Evolutionary conservation across 1,284 basidiomycete species (phyloP).

Genomic region (Puccinia hordei): DNA sequence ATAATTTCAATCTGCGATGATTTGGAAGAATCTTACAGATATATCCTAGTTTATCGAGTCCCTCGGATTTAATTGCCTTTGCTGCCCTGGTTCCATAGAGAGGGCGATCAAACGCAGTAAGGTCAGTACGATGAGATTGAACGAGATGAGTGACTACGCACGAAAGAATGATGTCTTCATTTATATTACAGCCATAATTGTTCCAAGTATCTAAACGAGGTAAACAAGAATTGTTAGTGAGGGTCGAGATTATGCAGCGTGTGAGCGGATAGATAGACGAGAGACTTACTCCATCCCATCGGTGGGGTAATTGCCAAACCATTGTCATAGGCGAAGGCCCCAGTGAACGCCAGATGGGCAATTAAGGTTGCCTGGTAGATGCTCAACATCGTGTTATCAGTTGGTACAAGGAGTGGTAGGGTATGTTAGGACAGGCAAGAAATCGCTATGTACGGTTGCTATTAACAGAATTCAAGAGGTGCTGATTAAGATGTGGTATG

Average conservation of each 20-base stretch:
- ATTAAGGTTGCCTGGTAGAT: not conserved
- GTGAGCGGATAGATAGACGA: not conserved
- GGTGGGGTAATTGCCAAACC: constrained; percentile 32
- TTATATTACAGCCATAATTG: constrained; percentile 58
- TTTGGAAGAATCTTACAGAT: constrained; percentile 13
- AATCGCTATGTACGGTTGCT: too few relatives aligned
- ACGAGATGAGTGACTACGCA: not conserved
- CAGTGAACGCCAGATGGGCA: constrained; percentile 2
- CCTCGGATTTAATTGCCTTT: constrained; percentile 36
- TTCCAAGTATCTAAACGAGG: constrained; percentile 56
- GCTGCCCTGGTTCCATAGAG: constrained; percentile 17
- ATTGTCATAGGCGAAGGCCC: constrained; percentile 30
- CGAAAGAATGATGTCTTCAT: constrained; percentile 55
- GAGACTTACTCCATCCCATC: constrained; percentile 47
- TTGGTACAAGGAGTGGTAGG: not conserved
- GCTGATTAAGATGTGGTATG: too few relatives aligned
- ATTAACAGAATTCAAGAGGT: too few relatives aligned
- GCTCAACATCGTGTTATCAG: not conserved
- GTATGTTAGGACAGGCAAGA: too few relatives aligned
- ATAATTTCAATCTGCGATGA: not conserved
- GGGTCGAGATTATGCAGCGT: not conserved
- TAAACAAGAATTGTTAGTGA: not conserved
- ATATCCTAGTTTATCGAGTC: constrained; percentile 42
- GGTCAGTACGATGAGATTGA: not conserved
- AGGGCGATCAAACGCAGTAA: not conserved